Conservation (phyloP, 306 rosid species). For the Echinosophora koreensis region DNA sequence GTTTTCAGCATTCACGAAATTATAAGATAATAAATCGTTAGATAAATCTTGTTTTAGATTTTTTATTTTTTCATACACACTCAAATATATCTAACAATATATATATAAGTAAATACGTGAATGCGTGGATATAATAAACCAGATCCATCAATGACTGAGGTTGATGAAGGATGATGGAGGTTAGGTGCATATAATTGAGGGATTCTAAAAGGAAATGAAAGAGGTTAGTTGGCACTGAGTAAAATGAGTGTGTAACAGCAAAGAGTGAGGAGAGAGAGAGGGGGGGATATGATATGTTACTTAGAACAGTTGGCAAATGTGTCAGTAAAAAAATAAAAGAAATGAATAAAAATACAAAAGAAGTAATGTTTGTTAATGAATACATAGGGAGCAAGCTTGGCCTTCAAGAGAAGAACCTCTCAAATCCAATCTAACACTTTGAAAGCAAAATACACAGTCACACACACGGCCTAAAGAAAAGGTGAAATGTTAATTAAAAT, state of each 20-base stretch:
- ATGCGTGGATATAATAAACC: no score
- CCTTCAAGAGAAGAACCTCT: constrained; percentile 92
- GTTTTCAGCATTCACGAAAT: no score
- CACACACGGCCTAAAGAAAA: constrained; percentile 42
- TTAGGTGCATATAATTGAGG: constrained; percentile 68
- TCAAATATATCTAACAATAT: no score
- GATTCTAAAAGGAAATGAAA: constrained; percentile 56
- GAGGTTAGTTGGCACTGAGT: constrained; percentile 71
- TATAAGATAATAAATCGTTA: no score
- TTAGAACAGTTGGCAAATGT: constrained; percentile 88
- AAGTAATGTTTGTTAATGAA: constrained; percentile 67
- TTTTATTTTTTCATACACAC: no score
- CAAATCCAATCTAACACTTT: constrained; percentile 48
- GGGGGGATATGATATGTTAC: constrained; percentile 56
- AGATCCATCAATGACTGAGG: constrained; percentile 36
- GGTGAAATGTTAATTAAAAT: constrained; percentile 2
- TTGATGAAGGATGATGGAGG: constrained; percentile 64
- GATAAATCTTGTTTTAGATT: no score
- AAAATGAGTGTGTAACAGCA: constrained; percentile 88
- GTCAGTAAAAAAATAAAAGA: constrained; percentile 70
- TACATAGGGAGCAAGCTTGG: constrained; percentile 79
- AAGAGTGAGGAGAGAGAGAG: constrained; percentile 53
- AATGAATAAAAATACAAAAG: constrained; percentile 49
- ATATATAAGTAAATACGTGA: no score
- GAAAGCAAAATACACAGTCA: constrained; percentile 20